Evolutionary conservation across 495 filamentous ascomycete genomes (phyloP).

Genomic region (Astrothelium macrocarpum): DNA sequence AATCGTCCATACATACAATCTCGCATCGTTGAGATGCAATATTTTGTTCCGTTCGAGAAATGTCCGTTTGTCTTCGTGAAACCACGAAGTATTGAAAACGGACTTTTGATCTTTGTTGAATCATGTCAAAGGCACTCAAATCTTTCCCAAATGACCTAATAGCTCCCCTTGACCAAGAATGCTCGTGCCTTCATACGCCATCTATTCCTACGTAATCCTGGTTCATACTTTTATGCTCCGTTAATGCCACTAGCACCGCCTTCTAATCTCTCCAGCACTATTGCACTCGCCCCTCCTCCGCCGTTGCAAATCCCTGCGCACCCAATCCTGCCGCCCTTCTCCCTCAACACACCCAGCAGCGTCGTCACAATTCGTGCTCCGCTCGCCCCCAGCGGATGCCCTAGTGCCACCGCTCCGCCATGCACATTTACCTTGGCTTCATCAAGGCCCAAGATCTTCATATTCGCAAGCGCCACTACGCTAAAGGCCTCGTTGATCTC

Average conservation of each 20-base stretch:
- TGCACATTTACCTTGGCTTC: slow-evolving; percentile 91
- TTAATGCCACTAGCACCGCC: neutral
- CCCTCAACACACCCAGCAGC: slow-evolving; percentile 74
- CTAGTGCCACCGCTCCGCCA: slow-evolving; percentile 90
- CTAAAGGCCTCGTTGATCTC: slow-evolving; percentile 99
- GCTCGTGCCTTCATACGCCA: too few species aligned
- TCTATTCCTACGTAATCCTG: neutral
- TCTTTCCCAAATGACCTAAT: too few species aligned
- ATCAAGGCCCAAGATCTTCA: slow-evolving; percentile 71
- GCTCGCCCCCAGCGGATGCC: slow-evolving; percentile 87
- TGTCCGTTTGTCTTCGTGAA: too few species aligned
- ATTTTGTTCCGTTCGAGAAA: too few species aligned
- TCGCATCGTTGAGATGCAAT: too few species aligned
- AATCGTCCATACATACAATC: too few species aligned
- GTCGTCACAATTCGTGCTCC: slow-evolving; percentile 93
- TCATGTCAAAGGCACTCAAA: too few species aligned
- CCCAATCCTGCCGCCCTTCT: slow-evolving; percentile 87
- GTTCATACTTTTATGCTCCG: neutral
- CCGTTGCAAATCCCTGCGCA: slow-evolving; percentile 96
- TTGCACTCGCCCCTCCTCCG: slow-evolving; percentile 83
- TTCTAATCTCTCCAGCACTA: slow-evolving; percentile 62
- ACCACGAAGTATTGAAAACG: too few species aligned
- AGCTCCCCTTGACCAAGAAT: neutral
- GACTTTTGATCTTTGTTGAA: too few species aligned
- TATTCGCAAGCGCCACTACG: slow-evolving; percentile 89